phyloP scores from a whole-genome alignment of 2,329 filamentous ascomycete genomes.

The Leptoxyphium fumago region DNA sequence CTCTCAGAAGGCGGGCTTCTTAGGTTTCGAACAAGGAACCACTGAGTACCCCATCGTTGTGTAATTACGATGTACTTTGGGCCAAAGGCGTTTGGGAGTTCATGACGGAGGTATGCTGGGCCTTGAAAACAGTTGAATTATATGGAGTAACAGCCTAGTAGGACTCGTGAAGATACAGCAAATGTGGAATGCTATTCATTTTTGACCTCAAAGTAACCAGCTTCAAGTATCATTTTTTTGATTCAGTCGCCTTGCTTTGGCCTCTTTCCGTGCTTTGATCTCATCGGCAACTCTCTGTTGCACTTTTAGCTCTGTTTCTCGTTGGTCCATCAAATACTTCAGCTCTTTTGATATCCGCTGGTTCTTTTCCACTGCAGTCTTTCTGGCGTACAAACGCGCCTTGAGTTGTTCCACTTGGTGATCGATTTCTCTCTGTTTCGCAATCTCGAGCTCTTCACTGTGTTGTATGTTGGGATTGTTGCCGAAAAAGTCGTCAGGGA shows the following conservation, averaged over 20 bases:
- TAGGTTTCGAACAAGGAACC: too few species aligned
- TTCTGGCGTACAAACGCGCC: constrained; percentile 19
- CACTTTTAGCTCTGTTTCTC: constrained; percentile 30
- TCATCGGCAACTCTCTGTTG: constrained; percentile 27
- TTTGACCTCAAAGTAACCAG: too few species aligned
- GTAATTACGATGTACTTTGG: too few species aligned
- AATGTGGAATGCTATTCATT: too few species aligned
- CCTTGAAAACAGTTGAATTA: too few species aligned
- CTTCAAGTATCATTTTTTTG: constrained; percentile 2
- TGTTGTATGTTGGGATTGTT: constrained; percentile 21
- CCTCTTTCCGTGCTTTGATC: constrained; percentile 22
- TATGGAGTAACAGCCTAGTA: too few species aligned
- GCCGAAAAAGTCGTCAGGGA: constrained; percentile 26
- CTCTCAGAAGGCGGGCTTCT: too few species aligned
- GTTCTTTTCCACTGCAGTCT: constrained; percentile 26
- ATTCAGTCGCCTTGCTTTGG: constrained; percentile 16
- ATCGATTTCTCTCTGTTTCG: constrained; percentile 18
- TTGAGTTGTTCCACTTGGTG: constrained; percentile 15
- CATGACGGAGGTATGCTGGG: too few species aligned
- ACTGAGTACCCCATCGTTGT: too few species aligned
- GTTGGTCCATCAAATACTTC: constrained; percentile 27
- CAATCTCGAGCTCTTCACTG: constrained; percentile 20
- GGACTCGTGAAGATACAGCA: too few species aligned
- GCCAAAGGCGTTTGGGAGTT: too few species aligned
- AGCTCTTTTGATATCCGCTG: constrained; percentile 28